Evolutionary conservation across 352 stramenopile species (phyloP), one percentile per base, ranked within the genome.

Genomic region (Globisporangium ultimum): DNA sequence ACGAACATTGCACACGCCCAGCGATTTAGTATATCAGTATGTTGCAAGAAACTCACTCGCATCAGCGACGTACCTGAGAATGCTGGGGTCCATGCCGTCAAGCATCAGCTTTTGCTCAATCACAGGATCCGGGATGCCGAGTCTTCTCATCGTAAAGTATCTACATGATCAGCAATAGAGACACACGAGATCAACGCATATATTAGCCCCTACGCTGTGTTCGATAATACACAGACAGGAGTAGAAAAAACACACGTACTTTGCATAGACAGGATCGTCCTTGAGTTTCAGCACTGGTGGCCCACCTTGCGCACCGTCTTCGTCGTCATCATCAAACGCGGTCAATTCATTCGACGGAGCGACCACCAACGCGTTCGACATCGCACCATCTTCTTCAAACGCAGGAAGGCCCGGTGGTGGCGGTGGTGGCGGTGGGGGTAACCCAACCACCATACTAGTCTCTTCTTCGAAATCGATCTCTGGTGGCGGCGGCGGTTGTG

Each of bases 91-190:
- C 59, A 94, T 72, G 41, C 79, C 85, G 47, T 92, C 85, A 68
- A 94, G 87, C 61, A 84, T 45, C 46, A 94, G 76, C 53, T 94
- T 94, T 21, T 94, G 82, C 46, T 80, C 66, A 43, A 94, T 91
- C 18, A 88, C 80, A 12, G 73, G 76, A 8, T 88, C 77, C 8
- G 85, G 82, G 53, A 92, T 87, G 1, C 83, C 80, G 46, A 94
- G 59, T 34, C 81, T 66, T 20, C 76, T 70, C 85, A 94, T 94
- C 6, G 80, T 91, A 63, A 94, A 94, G 60, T 91, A 94, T 22
- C 72, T 87, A 60, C 6, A 51, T 11, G 12, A 61, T 50, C 46
- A 43, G 40, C 50, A 12, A 21, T 15, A 9, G 18, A 47, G 9
- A 56, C 14, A 46, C 21, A 38, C 14, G 10, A 22, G 7, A 36